These are phyloP conservation scores for Zygnema cylindricum DNA, from an alignment of 139 green algal genomes.

Conservation along the genomic window DNA sequence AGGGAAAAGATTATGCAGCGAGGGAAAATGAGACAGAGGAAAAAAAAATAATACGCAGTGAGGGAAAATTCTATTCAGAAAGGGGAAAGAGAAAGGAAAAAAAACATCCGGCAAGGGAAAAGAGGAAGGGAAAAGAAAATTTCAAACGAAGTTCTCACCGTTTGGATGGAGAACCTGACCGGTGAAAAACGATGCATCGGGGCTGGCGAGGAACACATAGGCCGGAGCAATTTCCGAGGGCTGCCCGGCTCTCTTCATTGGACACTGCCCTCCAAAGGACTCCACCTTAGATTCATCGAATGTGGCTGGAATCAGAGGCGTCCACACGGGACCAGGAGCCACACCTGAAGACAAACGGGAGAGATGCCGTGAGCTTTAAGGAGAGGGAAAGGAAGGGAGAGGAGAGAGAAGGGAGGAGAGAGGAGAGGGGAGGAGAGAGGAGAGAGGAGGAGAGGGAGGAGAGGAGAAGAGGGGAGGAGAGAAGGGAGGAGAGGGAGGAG, in stretches of 20 bases:
- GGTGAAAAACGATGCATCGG: constrained; percentile 49
- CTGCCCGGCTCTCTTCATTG: constrained; percentile 58
- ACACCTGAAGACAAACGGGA: constrained; percentile 63
- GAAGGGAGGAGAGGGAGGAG: background rate
- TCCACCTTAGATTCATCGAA: constrained; percentile 59
- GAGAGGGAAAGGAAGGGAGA: background rate
- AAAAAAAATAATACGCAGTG: background rate
- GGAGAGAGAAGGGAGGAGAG: background rate
- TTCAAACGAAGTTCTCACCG: constrained; percentile 46
- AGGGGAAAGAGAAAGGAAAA: too few relatives aligned
- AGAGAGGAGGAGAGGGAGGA: background rate
- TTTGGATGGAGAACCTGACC: constrained; percentile 74
- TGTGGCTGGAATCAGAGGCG: constrained; percentile 72
- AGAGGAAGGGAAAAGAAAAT: background rate
- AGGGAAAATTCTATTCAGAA: too few relatives aligned
- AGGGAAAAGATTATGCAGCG: too few relatives aligned
- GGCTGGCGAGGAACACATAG: constrained; percentile 75
- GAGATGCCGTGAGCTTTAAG: background rate
- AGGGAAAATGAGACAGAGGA: too few relatives aligned
- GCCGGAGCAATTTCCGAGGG: constrained; percentile 65
- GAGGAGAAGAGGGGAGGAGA: background rate
- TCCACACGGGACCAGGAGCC: constrained; percentile 79
- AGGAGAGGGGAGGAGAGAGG: background rate
- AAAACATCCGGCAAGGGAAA: too few relatives aligned
- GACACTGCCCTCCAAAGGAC: constrained; percentile 34